Percentiles rank a stretch among this genome's conserved stretches.
These are phyloP conservation scores for Salix suchowensis DNA, from an alignment of 345 rosid genomes.

Conservation along the genomic window DNA sequence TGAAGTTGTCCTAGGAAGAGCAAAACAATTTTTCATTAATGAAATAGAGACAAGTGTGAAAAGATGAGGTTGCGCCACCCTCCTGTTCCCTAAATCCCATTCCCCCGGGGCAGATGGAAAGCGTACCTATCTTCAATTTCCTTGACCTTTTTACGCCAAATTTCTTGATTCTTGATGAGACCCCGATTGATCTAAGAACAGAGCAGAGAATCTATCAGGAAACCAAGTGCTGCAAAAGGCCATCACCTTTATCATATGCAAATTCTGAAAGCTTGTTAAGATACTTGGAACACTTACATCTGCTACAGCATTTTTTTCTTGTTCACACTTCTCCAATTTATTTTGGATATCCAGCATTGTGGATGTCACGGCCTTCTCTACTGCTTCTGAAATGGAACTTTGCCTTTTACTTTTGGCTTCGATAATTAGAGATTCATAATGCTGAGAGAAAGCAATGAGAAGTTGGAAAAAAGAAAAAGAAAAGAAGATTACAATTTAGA, in stretches of 20 bases:
- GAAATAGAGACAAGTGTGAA: neutral
- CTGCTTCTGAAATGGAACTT: conserved; percentile 50
- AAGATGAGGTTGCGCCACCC: too few species aligned
- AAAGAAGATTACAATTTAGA: neutral
- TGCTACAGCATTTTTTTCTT: conserved; percentile 56
- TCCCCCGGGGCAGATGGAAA: neutral
- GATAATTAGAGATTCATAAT: conserved; percentile 68
- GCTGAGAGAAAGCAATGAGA: conserved; percentile 29
- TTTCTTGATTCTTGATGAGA: conserved; percentile 70
- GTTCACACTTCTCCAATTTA: conserved; percentile 54
- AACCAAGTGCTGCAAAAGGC: neutral
- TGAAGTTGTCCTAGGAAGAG: conserved; percentile 43
- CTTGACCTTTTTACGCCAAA: conserved; percentile 55
- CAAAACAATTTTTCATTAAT: neutral
- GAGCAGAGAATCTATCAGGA: neutral
- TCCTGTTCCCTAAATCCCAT: too few species aligned
- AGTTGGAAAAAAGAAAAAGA: neutral
- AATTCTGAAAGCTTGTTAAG: neutral
- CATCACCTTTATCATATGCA: neutral
- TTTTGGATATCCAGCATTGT: conserved; percentile 60
- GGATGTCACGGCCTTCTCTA: conserved; percentile 55
- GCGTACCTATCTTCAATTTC: conserved; percentile 77
- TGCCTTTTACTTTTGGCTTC: conserved; percentile 77
- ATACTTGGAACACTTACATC: conserved; percentile 39
- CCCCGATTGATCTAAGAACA: conserved; percentile 48